phyloP scores from a whole-genome alignment of 2,329 filamentous ascomycete genomes.

The Aureobasidium pullulans region DNA sequence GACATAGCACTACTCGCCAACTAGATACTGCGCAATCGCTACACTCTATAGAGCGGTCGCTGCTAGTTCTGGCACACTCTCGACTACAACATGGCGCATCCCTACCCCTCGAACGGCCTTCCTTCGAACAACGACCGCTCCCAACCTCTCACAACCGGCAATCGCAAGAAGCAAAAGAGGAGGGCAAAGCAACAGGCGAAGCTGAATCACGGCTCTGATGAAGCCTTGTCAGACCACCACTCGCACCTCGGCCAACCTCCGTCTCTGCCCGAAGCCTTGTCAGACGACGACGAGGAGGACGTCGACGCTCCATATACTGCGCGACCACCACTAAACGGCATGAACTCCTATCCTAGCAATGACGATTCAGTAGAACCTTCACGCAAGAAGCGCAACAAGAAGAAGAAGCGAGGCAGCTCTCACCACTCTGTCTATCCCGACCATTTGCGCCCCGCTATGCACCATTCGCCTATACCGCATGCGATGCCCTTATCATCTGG shows the following conservation, averaged over 20 bases:
- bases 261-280: conserved; percentile 30
- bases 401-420: conserved; percentile 11
- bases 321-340: conserved; percentile 33
- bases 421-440: not conserved
- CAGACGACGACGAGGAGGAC: conserved; percentile 36
- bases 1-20: not conserved
- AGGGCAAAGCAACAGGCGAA: conserved; percentile 75
- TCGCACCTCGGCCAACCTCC: conserved; percentile 27
- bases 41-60: not conserved
- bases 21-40: not conserved
- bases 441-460: conserved; percentile 3
- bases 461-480: conserved; percentile 29
- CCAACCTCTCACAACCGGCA: conserved; percentile 48
- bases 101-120: conserved; percentile 9
- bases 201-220: conserved; percentile 15
- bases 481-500: conserved; percentile 38
- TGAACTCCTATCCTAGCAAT: conserved; percentile 15
- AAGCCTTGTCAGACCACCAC: conserved; percentile 15
- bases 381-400: conserved; percentile 17
- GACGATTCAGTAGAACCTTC: not conserved
- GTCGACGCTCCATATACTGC: conserved; percentile 27
- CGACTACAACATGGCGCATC: conserved; percentile 25
- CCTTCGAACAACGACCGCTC: conserved; percentile 17
- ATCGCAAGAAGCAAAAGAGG: conserved; percentile 93
- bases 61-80: conserved; percentile 13